Percentiles rank a stretch among this genome's conserved stretches.
Evolutionary conservation across 169 alveolate genomes (phyloP).

Genomic region (Cytauxzoon felis): DNA sequence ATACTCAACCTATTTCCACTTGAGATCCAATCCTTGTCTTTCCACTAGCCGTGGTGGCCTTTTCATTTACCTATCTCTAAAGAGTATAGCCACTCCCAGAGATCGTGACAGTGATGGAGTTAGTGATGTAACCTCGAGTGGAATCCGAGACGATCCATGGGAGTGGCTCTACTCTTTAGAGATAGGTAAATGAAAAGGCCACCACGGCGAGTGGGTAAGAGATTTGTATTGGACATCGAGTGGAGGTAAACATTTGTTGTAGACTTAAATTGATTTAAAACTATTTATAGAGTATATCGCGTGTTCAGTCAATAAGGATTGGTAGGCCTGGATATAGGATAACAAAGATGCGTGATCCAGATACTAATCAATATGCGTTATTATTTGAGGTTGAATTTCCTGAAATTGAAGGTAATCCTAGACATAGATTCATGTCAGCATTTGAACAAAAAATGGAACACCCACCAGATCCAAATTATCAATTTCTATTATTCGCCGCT

Average conservation of each 20-base stretch:
- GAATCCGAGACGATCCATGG: too few species aligned
- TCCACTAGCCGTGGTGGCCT: too few species aligned
- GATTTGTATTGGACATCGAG: too few species aligned
- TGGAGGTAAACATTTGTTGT: slow-evolving; percentile 6
- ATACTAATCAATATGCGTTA: slow-evolving; percentile 88
- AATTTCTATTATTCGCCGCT: slow-evolving; percentile 95
- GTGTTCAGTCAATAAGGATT: slow-evolving; percentile 80
- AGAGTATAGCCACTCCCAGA: too few species aligned
- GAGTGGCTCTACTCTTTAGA: too few species aligned
- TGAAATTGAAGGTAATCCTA: slow-evolving; percentile 83
- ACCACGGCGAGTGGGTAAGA: too few species aligned
- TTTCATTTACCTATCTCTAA: too few species aligned
- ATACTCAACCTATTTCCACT: too few species aligned
- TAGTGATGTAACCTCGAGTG: neutral
- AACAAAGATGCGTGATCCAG: slow-evolving; percentile 90
- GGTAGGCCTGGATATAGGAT: slow-evolving; percentile 98
- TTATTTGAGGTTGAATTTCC: slow-evolving; percentile 95
- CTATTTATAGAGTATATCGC: slow-evolving; percentile 54
- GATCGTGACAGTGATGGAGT: too few species aligned
- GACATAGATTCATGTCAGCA: slow-evolving; percentile 94
- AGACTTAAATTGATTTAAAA: neutral
- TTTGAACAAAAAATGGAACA: slow-evolving; percentile 88
- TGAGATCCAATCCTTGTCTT: too few species aligned
- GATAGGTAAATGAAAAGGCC: too few species aligned
- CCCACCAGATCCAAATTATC: slow-evolving; percentile 91